phyloP scores from a whole-genome alignment of 2,329 filamentous ascomycete species.

The Rutstroemia sp. region DNA sequence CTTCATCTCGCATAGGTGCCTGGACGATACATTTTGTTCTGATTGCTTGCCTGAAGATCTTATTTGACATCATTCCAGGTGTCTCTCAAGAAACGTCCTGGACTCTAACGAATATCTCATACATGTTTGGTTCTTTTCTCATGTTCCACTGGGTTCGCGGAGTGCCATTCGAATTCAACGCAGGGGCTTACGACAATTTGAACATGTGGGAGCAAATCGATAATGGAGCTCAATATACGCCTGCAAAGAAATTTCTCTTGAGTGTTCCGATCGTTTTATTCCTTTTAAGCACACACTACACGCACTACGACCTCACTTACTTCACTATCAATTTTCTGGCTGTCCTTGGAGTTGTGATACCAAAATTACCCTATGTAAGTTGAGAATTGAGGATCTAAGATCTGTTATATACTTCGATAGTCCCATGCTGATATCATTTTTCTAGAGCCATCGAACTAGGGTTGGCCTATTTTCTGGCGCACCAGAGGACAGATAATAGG shows the following conservation, averaged over 20 bases:
- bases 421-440: conserved; percentile 20
- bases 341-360: conserved; percentile 86
- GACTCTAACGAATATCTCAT: conserved; percentile 97
- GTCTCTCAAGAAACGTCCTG: conserved; percentile 97
- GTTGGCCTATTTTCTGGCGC: conserved; percentile 66
- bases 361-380: conserved; percentile 88
- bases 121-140: conserved; percentile 97
- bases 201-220: conserved; percentile 99
- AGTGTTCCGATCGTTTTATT: conserved; percentile 92
- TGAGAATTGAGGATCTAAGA: not conserved
- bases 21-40: conserved; percentile 97
- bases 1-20: conserved; percentile 60
- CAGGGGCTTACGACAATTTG: conserved; percentile 95
- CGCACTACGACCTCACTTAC: conserved; percentile 93
- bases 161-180: conserved; percentile 97
- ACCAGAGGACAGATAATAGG: conserved; percentile 48
- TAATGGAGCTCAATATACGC: conserved; percentile 97
- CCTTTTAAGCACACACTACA: conserved; percentile 96
- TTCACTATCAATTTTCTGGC: conserved; percentile 97
- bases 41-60: conserved; percentile 85
- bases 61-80: conserved; percentile 93
- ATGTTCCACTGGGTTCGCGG: conserved; percentile 99
- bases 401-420: not conserved
- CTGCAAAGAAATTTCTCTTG: conserved; percentile 95
- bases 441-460: conserved; percentile 68